Evolutionary conservation across 1,284 basidiomycete genomes (phyloP).

Genomic region (Coniferiporia sulphurascens): DNA sequence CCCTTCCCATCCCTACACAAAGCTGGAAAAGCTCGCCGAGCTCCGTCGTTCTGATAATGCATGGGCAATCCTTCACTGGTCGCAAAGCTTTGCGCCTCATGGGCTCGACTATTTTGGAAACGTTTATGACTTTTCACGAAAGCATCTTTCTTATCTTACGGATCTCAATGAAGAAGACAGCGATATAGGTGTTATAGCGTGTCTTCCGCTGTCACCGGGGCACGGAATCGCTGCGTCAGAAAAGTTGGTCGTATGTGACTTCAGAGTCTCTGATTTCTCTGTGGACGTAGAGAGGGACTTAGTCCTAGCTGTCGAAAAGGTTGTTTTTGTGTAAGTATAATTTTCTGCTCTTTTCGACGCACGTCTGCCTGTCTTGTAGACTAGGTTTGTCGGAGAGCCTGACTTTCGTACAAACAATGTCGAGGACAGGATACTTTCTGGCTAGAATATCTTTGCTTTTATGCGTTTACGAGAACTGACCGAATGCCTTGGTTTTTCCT

Average conservation of each 20-base stretch:
- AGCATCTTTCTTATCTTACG: background rate
- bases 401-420: too few relatives aligned
- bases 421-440: too few relatives aligned
- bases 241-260: background rate
- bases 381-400: too few relatives aligned
- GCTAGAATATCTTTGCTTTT: too few relatives aligned
- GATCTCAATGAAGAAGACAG: background rate
- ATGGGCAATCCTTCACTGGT: constrained; percentile 12
- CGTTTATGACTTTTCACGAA: constrained; percentile 7
- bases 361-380: too few relatives aligned
- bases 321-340: background rate
- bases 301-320: constrained; percentile 1
- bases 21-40: background rate
- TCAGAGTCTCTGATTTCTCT: background rate
- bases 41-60: background rate
- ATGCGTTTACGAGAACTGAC: too few relatives aligned
- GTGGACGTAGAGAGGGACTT: constrained; percentile 5
- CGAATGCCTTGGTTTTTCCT: too few relatives aligned
- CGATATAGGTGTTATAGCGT: background rate
- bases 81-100: background rate
- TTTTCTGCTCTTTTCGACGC: too few relatives aligned
- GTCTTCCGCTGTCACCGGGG: background rate
- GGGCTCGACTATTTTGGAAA: background rate
- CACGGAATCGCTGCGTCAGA: background rate
- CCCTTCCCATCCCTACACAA: background rate